Evolutionary conservation across 352 stramenopile genomes (phyloP), one percentile per base, ranked within the genome.

Genomic region (Phytophthora pluvialis): DNA sequence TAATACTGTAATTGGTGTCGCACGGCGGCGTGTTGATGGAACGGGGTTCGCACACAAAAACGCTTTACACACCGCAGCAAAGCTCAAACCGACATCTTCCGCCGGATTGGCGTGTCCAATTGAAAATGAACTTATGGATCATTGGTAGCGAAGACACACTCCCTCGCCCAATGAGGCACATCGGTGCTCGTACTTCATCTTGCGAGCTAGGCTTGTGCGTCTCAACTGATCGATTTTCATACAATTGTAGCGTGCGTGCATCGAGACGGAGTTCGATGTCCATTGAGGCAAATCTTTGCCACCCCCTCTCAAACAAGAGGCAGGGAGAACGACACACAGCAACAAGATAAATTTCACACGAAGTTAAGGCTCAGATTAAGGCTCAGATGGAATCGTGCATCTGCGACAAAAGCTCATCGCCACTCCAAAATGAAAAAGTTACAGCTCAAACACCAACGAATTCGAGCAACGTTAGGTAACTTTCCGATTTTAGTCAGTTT

Each of bases 61-160:
- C 12, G 56, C 18, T 60, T 54, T 53, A 67, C 51, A 67, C 44
- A 60, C 52, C 59, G 13, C 38, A 45, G 55, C 63, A 73, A 73
- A 73, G 59, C 64, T 55, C 40, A 49, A 15, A 26, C 40, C 40
- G 11, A 8, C 58, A 73, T 73, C 64, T 73, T 73, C 39, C 39
- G 7, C 28, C 33, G 6, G 57, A 72, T 64, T 49, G 47, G 58
- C 3, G 48, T 13, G 62, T 70, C 25, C 56, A 45, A 62, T 71
- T 55, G 64, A 52, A 43, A 63, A 26, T 38, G 38, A 31, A 18
- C 45, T 58, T 44, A 26, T 44, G 25, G 36, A 31, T 5, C 29
- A n/a, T 28, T 60, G 15, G 8, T 48, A 21, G 32, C 29, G 46
- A 43, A 51, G 56, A 66, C 63, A 56, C 40, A 55, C 50, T 51